These are phyloP conservation scores for Hemileccinum rubropunctum DNA, from an alignment of 768 basidiomycete genomes.

Conservation along the genomic window DNA sequence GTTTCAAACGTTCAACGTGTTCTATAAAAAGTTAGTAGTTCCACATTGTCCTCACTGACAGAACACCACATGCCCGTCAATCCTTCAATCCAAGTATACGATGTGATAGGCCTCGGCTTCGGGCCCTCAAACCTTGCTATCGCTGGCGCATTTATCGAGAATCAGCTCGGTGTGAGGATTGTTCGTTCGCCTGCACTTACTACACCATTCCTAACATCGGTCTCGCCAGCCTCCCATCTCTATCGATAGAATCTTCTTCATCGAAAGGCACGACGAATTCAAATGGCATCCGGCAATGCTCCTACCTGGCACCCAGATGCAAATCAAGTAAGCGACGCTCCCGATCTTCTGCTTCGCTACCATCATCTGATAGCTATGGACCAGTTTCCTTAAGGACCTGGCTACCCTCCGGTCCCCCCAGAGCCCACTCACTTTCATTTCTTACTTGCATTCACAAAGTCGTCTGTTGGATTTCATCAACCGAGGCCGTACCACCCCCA, in stretches of 20 bases:
- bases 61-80: slow-evolving; percentile 2
- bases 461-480: slow-evolving; percentile 54
- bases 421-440: slow-evolving; percentile 51
- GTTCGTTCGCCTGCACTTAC: background rate
- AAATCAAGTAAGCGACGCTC: slow-evolving; percentile 40
- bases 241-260: slow-evolving; percentile 39
- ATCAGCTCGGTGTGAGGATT: slow-evolving; percentile 15
- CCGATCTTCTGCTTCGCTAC: background rate
- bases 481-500: slow-evolving; percentile 47
- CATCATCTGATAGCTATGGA: slow-evolving; percentile 4
- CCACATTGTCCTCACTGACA: background rate
- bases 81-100: slow-evolving; percentile 27
- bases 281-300: slow-evolving; percentile 59
- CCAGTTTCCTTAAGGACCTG: slow-evolving; percentile 52
- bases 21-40: too few species aligned
- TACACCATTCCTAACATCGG: background rate
- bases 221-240: slow-evolving; percentile 9
- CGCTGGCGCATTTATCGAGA: slow-evolving; percentile 48
- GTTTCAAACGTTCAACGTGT: too few species aligned
- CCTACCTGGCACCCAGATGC: slow-evolving; percentile 50
- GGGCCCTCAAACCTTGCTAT: slow-evolving; percentile 54
- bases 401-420: slow-evolving; percentile 50
- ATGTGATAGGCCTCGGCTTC: slow-evolving; percentile 50
- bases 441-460: slow-evolving; percentile 49
- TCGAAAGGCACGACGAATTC: slow-evolving; percentile 47